Conservation (phyloP, 2,329 filamentous ascomycete species). For the Phyllosticta capitalensis region DNA sequence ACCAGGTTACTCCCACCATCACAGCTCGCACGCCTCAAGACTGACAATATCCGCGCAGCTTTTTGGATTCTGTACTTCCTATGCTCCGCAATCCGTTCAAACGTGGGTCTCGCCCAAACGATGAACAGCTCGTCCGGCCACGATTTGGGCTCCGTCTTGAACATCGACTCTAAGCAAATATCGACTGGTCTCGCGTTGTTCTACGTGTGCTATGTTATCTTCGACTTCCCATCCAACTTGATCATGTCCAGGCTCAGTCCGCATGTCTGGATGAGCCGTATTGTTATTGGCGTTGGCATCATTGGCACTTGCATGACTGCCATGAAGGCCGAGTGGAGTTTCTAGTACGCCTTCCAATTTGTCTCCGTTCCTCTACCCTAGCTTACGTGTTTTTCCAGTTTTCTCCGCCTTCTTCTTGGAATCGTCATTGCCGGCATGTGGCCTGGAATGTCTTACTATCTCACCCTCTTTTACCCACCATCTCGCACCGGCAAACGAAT, state of each 20-base stretch:
- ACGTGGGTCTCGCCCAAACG: slow-evolving; percentile 87
- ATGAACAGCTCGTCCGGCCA: slow-evolving; percentile 69
- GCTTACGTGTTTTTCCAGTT: slow-evolving; percentile 26
- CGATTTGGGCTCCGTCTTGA: slow-evolving; percentile 62
- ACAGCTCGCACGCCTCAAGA: not conserved
- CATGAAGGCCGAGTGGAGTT: slow-evolving; percentile 71
- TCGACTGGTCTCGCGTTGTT: slow-evolving; percentile 80
- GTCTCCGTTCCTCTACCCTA: slow-evolving; percentile 6
- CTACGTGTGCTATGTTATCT: slow-evolving; percentile 85
- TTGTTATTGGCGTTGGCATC: slow-evolving; percentile 77
- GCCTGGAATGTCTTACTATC: slow-evolving; percentile 89
- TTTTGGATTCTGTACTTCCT: slow-evolving; percentile 91
- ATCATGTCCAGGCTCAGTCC: slow-evolving; percentile 80
- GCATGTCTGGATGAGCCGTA: slow-evolving; percentile 83
- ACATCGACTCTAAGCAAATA: slow-evolving; percentile 63
- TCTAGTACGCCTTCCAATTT: slow-evolving; percentile 49
- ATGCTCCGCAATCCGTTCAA: slow-evolving; percentile 83
- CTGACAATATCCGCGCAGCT: slow-evolving; percentile 35
- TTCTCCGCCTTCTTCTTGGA: slow-evolving; percentile 77
- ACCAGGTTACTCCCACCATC: slow-evolving; percentile 28
- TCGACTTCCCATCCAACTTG: slow-evolving; percentile 81
- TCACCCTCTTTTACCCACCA: slow-evolving; percentile 86
- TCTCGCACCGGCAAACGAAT: slow-evolving; percentile 80
- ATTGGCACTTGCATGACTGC: slow-evolving; percentile 78
- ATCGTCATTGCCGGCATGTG: slow-evolving; percentile 89